These are phyloP conservation scores for Trichoderma endophyticum DNA, from an alignment of 2,329 filamentous ascomycete genomes.

Conservation along the genomic window DNA sequence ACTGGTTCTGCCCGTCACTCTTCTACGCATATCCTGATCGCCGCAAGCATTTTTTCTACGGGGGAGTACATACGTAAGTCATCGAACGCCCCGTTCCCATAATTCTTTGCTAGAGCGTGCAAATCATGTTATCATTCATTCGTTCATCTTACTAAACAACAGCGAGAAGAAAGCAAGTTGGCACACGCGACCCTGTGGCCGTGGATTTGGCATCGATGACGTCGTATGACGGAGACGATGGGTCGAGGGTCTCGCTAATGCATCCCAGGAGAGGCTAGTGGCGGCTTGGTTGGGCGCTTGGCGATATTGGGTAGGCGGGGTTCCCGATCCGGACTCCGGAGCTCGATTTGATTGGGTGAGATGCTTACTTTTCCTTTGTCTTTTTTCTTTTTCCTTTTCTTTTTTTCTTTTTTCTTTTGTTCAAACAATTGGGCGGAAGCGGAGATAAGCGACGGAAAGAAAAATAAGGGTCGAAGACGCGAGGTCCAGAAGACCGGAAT, in stretches of 20 bases:
- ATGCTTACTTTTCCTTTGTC: too few relatives aligned
- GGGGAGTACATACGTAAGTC: neutral
- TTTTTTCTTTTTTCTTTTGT: neutral
- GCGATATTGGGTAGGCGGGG: neutral
- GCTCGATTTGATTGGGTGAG: neutral
- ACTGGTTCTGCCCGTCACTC: neutral
- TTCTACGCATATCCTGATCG: neutral
- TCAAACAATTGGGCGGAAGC: neutral
- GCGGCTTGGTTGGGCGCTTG: neutral
- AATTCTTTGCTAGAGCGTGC: neutral
- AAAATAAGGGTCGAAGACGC: neutral
- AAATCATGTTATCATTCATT: neutral
- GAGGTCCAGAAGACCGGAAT: neutral
- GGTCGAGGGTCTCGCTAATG: neutral
- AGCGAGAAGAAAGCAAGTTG: neutral
- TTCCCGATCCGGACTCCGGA: conserved; percentile 10
- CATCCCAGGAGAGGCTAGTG: neutral
- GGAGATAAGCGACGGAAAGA: neutral
- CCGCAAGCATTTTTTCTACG: neutral
- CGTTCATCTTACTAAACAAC: neutral
- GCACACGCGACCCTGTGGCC: neutral
- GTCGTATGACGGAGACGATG: conserved; percentile 12
- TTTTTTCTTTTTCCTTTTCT: neutral
- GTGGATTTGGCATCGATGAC: conserved; percentile 11
- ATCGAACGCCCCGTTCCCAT: neutral